A percentile compares a stretch with the other conserved stretches of the same genome.
Evolutionary conservation across 331 rosid species (phyloP).

Genomic region (Ulmus americana): DNA sequence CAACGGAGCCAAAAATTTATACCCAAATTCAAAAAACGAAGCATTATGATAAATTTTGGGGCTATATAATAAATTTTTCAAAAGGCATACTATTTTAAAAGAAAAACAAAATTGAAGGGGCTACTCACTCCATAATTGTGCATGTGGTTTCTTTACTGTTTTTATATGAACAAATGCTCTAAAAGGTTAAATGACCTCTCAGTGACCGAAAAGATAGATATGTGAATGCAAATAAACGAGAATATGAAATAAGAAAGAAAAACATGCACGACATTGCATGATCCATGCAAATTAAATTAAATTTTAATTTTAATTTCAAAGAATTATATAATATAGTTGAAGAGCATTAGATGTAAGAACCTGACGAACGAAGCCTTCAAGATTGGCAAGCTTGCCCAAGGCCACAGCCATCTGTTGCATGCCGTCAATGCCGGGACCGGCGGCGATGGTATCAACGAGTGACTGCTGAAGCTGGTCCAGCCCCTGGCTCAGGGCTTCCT

Average conservation of each 20-base stretch:
- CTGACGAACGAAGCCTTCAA: constrained; percentile 84
- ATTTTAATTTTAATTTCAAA: background rate
- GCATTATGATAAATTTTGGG: too few species aligned
- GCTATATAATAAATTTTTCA: too few species aligned
- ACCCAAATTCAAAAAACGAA: too few species aligned
- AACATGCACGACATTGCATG: constrained; percentile 10
- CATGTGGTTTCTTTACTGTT: too few species aligned
- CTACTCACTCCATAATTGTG: too few species aligned
- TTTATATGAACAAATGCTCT: too few species aligned
- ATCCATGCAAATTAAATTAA: background rate
- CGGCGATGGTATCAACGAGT: constrained; percentile 59
- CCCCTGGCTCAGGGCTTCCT: constrained; percentile 84
- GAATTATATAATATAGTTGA: background rate
- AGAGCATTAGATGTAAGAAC: constrained; percentile 26
- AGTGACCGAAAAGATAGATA: background rate
- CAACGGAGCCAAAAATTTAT: too few species aligned
- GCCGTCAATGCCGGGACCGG: constrained; percentile 43
- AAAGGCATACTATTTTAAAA: too few species aligned
- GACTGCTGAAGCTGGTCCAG: constrained; percentile 78
- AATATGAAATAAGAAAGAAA: background rate
- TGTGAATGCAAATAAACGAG: background rate
- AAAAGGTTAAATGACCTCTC: too few species aligned
- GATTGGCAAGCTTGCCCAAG: constrained; percentile 58
- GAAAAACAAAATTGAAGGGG: too few species aligned
- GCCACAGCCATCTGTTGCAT: constrained; percentile 83